These are phyloP conservation scores for Fusarium pininemorale DNA, from an alignment of 2,329 filamentous ascomycete species.

Conservation along the genomic window DNA sequence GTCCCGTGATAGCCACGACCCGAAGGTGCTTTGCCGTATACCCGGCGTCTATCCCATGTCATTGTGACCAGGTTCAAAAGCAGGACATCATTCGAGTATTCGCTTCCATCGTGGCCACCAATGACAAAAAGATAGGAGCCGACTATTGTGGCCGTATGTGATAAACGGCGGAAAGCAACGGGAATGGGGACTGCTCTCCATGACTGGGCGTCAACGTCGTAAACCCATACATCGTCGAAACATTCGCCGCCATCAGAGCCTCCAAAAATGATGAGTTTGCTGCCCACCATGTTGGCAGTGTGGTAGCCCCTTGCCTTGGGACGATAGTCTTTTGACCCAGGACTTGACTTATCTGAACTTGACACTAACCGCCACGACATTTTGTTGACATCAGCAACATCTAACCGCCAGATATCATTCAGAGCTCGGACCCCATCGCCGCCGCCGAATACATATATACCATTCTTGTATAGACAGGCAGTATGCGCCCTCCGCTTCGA, in stretches of 20 bases:
- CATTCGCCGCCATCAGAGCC: conserved; percentile 76
- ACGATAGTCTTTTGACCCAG: conserved; percentile 50
- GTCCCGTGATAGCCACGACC: conserved; percentile 74
- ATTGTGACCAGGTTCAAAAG: conserved; percentile 76
- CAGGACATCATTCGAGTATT: conserved; percentile 75
- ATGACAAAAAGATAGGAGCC: conserved; percentile 76
- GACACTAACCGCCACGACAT: conserved; percentile 76
- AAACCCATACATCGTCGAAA: conserved; percentile 78
- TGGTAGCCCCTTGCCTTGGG: conserved; percentile 76
- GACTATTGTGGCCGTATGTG: conserved; percentile 74
- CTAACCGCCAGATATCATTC: conserved; percentile 77
- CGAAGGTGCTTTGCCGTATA: conserved; percentile 70
- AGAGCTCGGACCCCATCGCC: conserved; percentile 75
- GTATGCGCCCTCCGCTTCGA: conserved; percentile 73
- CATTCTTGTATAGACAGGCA: conserved; percentile 76
- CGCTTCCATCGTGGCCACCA: conserved; percentile 74
- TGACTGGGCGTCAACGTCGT: conserved; percentile 69
- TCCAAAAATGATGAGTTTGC: conserved; percentile 76
- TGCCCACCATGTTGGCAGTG: conserved; percentile 77
- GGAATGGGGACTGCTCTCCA: conserved; percentile 70
- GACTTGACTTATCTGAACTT: conserved; percentile 50
- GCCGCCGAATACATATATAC: conserved; percentile 77
- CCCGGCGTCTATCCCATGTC: conserved; percentile 74
- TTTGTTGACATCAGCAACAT: conserved; percentile 71
- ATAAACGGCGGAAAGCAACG: conserved; percentile 70